Evolutionary conservation across 306 rosid species (phyloP).

Genomic region (Adenanthera pavonina): DNA sequence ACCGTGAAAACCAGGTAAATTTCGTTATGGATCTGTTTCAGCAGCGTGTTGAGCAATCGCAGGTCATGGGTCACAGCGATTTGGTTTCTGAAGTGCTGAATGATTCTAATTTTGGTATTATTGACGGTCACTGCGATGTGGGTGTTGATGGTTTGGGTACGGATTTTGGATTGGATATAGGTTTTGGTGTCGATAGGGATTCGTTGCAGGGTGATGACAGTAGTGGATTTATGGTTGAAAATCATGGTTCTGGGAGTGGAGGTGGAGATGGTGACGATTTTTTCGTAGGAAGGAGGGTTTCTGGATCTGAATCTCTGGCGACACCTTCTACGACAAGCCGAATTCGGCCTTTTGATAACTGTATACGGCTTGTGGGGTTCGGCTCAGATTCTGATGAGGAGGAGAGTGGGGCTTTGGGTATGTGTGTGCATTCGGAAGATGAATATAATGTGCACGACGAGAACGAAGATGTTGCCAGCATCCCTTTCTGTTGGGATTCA

Average conservation of each 20-base stretch:
- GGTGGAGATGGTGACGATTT: constrained; percentile 49
- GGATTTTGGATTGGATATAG: constrained; percentile 51
- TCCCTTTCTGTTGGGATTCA: constrained; percentile 74
- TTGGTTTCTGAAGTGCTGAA: constrained; percentile 41
- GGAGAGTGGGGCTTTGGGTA: constrained; percentile 42
- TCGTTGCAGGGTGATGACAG: constrained; percentile 36
- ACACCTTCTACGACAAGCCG: constrained; percentile 34
- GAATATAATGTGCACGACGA: constrained; percentile 46
- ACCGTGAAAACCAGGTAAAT: constrained; percentile 67
- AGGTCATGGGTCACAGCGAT: constrained; percentile 45
- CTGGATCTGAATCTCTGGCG: constrained; percentile 50
- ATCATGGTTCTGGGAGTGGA: constrained; percentile 27
- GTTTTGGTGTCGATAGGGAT: constrained; percentile 45
- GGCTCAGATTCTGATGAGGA: constrained; percentile 66
- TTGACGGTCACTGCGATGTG: constrained; percentile 54
- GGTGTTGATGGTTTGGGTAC: constrained; percentile 48
- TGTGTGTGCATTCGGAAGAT: constrained; percentile 59
- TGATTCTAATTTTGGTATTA: constrained; percentile 51
- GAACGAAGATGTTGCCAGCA: constrained; percentile 52
- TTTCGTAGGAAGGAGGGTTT: constrained; percentile 49
- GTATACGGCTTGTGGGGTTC: constrained; percentile 41
- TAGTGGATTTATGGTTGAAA: constrained; percentile 33
- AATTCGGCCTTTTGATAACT: constrained; percentile 36
- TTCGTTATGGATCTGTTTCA: constrained; percentile 87
- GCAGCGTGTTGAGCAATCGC: constrained; percentile 89